Evolutionary conservation across 768 basidiomycete species (phyloP), one percentile per base, ranked within the genome.

Genomic region (Suillus lakei): DNA sequence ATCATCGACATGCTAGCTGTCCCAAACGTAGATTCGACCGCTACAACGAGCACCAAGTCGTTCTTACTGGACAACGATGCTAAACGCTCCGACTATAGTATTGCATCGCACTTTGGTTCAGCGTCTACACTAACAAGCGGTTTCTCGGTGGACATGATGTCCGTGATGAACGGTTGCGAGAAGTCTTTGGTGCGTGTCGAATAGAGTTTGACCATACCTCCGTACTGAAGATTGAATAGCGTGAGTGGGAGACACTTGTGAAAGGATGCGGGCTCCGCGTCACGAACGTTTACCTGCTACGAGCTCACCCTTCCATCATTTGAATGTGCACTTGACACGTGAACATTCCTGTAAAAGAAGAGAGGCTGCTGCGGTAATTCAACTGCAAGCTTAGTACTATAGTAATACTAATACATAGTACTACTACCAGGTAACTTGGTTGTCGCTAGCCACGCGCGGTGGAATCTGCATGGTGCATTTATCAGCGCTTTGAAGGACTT

Each of bases 281-380:
- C 26, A 56, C 36, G 15, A 58, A 39, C 30, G 13, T 62, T 18
- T 60, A 60, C 16, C 36, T 55, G 26, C 30, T 62, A n/a, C 23
- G 55, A 28, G 23, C 53, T 30, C 28, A 38, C 39, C 12, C 28
- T 8, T 62, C 61, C 13, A 58, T 59, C 30, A 34, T 62, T n/a
- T 21, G 61, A 62, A 28, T 59, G 61, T 39, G 23, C 36, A 9
- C 36, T 28, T 26, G 56, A 38, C 4, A 2, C 10, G 8, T 9
- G 26, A 39, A 23, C 23, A 34, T n/a, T 23, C 5, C 23, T 58
- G 13, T 21, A 26, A 56, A 15, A 38, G n/a, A 2, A 51, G 26
- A 28, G 50, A 51, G n/a, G n/a, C n/a, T n/a, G n/a, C n/a, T n/a
- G n/a, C n/a, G n/a, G n/a, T n/a, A n/a, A n/a, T n/a, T n/a, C n/a